Conservation (phyloP, 805 yeast genomes). For the Candida anglica region DNA sequence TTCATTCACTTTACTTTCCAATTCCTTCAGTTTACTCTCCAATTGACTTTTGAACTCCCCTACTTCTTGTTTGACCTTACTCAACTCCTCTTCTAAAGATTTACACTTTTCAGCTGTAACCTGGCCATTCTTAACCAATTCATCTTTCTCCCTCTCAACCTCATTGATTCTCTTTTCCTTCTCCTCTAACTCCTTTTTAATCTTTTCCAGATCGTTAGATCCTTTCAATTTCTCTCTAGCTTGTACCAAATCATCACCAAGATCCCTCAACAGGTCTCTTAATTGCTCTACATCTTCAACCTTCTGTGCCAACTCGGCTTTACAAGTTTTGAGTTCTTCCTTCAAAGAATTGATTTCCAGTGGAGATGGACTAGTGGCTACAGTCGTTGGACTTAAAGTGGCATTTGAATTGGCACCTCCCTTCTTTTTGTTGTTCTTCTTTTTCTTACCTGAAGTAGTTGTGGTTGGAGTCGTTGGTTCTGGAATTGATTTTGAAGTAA, state of each 20-base stretch:
- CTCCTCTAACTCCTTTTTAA: slow-evolving; percentile 3
- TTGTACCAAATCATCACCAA: slow-evolving; percentile 77
- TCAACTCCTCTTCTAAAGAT: slow-evolving; percentile 4
- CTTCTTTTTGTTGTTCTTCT: too few relatives aligned
- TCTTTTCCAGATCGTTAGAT: neutral
- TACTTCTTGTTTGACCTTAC: slow-evolving; percentile 13
- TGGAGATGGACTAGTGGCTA: too few relatives aligned
- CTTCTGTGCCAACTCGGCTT: slow-evolving; percentile 34
- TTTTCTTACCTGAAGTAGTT: too few relatives aligned
- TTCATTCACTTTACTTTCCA: slow-evolving; percentile 13
- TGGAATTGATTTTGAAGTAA: neutral
- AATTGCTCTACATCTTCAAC: slow-evolving; percentile 63
- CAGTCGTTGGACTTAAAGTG: too few relatives aligned
- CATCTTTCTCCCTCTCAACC: too few relatives aligned
- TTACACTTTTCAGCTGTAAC: slow-evolving; percentile 5
- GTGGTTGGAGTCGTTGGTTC: too few relatives aligned
- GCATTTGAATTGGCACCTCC: too few relatives aligned
- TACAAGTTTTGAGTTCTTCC: too few relatives aligned
- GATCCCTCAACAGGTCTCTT: slow-evolving; percentile 69
- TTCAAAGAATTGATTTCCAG: too few relatives aligned
- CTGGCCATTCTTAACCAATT: neutral
- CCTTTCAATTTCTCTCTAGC: slow-evolving; percentile 57
- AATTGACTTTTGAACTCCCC: slow-evolving; percentile 10
- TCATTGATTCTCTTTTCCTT: too few relatives aligned
- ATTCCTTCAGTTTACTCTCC: slow-evolving; percentile 12